phyloP scores from a whole-genome alignment of 108 stramenopile genomes.

The Skeletonema menzelii region DNA sequence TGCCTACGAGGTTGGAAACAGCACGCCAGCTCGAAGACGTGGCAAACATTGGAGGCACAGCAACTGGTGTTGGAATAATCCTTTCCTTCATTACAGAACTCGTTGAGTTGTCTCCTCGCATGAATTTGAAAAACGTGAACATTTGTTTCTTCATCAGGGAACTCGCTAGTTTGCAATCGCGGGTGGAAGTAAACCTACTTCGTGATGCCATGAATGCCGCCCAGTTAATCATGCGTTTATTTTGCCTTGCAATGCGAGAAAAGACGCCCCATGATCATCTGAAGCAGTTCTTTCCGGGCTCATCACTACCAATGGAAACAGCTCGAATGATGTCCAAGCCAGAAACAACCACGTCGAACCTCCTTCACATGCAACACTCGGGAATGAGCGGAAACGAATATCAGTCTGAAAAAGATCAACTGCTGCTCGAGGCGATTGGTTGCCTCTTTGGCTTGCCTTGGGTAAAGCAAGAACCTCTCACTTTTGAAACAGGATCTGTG shows the following conservation, averaged over 20 bases:
- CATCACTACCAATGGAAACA: constrained; percentile 55
- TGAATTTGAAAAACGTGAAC: constrained; percentile 65
- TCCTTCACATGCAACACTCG: constrained; percentile 56
- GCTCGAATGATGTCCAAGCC: constrained; percentile 59
- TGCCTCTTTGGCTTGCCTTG: constrained; percentile 57
- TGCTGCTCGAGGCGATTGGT: constrained; percentile 74
- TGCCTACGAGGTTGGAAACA: constrained; percentile 41
- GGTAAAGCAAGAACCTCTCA: constrained; percentile 51
- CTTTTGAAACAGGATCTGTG: constrained; percentile 59
- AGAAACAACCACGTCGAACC: constrained; percentile 54
- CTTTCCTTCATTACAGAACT: constrained; percentile 66
- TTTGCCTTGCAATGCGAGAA: constrained; percentile 65
- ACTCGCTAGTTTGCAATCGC: constrained; percentile 47
- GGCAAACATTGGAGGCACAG: constrained; percentile 20
- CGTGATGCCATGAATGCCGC: constrained; percentile 66
- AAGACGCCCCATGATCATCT: constrained; percentile 48
- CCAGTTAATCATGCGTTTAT: constrained; percentile 70
- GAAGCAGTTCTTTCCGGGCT: constrained; percentile 63
- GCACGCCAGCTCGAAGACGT: constrained; percentile 39
- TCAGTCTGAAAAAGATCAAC: neutral
- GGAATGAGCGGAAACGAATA: constrained; percentile 31
- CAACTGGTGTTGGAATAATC: constrained; percentile 70
- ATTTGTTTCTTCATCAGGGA: constrained; percentile 71
- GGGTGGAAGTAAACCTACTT: constrained; percentile 46
- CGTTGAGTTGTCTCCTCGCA: constrained; percentile 65